phyloP scores from a whole-genome alignment of 2,329 filamentous ascomycete species.

The Fragosphaeria purpurea region DNA sequence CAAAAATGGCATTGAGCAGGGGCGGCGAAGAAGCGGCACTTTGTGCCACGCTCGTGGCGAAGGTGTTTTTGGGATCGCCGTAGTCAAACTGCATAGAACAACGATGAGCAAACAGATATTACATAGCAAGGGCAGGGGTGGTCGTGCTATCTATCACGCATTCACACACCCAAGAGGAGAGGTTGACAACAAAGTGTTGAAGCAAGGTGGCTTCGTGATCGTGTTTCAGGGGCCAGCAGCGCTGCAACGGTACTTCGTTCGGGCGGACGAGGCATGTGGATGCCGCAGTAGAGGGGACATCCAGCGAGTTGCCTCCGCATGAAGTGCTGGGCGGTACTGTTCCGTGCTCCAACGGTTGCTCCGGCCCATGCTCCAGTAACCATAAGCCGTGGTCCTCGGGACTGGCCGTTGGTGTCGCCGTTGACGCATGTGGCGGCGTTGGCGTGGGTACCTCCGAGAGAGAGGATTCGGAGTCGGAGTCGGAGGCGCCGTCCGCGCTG shows the following conservation, averaged over 20 bases:
- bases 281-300: not conserved
- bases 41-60: conserved; percentile 3
- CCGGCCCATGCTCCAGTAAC: not conserved
- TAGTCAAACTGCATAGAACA: conserved; percentile 1
- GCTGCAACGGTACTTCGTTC: not conserved
- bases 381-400: not conserved
- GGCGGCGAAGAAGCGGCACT: conserved; percentile 1
- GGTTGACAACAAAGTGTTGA: conserved; percentile 1
- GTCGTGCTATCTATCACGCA: too few species aligned
- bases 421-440: not conserved
- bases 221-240: conserved; percentile 1
- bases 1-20: conserved; percentile 3
- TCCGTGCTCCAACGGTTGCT: too few species aligned
- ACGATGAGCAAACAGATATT: not conserved
- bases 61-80: conserved; percentile 3
- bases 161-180: conserved; percentile 1
- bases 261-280: not conserved
- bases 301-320: not conserved
- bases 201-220: conserved; percentile 1
- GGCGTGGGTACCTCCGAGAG: not conserved
- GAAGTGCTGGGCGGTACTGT: not conserved
- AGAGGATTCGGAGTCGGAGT: too few species aligned
- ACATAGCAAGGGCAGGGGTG: not conserved
- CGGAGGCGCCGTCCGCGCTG: too few species aligned
- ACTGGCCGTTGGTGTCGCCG: not conserved